Base-by-base conservation (phyloP, 2,329 filamentous ascomycete genomes). In the Ophiostoma sp. region DNA sequence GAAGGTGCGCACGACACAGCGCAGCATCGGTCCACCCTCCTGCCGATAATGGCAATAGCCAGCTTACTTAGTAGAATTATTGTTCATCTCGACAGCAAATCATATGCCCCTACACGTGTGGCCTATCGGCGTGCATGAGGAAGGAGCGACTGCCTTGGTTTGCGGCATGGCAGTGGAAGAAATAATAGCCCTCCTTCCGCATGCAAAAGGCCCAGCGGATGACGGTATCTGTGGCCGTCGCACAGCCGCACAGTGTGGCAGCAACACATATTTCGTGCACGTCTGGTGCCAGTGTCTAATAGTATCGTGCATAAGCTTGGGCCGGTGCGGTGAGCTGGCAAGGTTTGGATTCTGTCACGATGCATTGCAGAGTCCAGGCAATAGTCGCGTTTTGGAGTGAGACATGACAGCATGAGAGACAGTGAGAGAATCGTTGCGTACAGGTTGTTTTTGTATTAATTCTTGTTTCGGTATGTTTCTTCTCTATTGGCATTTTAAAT, bases 31-130 rank as follows among this genome's bases (percentile, higher is more conserved):
- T 15, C 54, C 54, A 60, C 54, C 54, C n/a, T 48, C 48, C 48
- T 54, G n/a, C 48, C n/a, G 48, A 39, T 39, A 39, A 39, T 39
- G 13, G 36, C 13, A 39, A 39, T 39, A 39, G 10, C 13, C 13
- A 39, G 10, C 10, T 13, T 39, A 39, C 36, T 39, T 39, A 0
- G 36, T 13, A 39, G 13, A 39, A 36, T 36, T 31, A 31, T 3
- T 31, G 27, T 31, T 31, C 27, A 31, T 41, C 41, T 39, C 36
- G 36, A 39, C 36, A 60, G 31, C 71, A 71, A 72, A 72, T 72
- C 69, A 72, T 64, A 72, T 72, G 70, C 20, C 33, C 31, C 31
- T 60, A 67, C 67, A 68, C 68, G 70, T 69, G 70, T 69, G 31
- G 67, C 1, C 15, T 13, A 44, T 44, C 41, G 48, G 17, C 41